Base-by-base conservation (phyloP, 805 yeast genomes). In the Yamadazyma insecticola region DNA sequence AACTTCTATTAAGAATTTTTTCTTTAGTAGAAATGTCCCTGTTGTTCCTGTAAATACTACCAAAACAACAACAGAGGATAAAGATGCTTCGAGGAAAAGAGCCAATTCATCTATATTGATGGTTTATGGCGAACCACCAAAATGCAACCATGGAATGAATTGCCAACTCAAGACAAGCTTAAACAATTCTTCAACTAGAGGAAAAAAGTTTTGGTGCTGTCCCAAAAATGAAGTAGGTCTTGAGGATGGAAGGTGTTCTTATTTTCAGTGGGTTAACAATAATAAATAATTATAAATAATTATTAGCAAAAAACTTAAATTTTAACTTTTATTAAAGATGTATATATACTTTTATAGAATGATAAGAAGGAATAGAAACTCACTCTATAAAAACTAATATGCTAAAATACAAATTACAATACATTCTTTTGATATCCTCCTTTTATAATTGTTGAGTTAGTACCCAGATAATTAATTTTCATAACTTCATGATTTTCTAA, bases 401-500 rank as follows among this genome's bases (percentile, higher is more conserved):
- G 40, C 40, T 36, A 36, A 28, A 39, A 39, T 39, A 39, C 43
- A 33, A 10, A 17, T 13, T 19, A 28, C 22, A 31, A 31, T 16
- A n/a, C 13, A 6, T 18, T n/a, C 9, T 6, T 18, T 7, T 13
- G 28, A 25, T 6, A 13, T 8, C 11, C 19, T 26, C 13, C 30
- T 29, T 33, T 22, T 5, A 24, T 29, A 21, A 16, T 17, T 21
- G 7, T 23, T 7, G 17, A 14, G 24, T 21, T 12, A 4, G 20
- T 28, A 16, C 10, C 18, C 25, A 22, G 11, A 19, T 13, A 19
- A 16, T n/a, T n/a, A n/a, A n/a, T n/a, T n/a, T n/a, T n/a, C n/a
- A n/a, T n/a, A n/a, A n/a, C 7, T 13, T 39, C 53, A 78, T 35
- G 76, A 74, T 61, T 92, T 92, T 59, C 97, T 80, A 70, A 90